Evolutionary conservation across 169 alveolate genomes (phyloP), one percentile per base, ranked within the genome.

Genomic region (Plasmodium chabaudi): DNA sequence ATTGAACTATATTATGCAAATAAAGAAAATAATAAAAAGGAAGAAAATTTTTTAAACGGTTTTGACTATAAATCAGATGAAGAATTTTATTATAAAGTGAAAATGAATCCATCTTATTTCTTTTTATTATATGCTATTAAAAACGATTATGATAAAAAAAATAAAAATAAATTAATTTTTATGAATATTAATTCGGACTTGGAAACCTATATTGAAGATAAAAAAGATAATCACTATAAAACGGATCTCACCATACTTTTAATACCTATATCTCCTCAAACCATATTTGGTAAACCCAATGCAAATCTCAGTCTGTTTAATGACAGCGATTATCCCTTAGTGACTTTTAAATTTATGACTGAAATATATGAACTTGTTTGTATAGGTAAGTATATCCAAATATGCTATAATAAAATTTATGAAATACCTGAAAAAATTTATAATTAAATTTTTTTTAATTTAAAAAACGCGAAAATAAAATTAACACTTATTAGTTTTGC

Each of bases 121-220:
- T 79, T 79, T 63, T 60, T 79, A 25, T 27, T 79, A 25, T 79
- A 79, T 79, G 72, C 89, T 9, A 67, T 79, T 55, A 79, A 79
- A n/a, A 79, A 67, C 21, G 89, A 79, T 47, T 79, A 79, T 70
- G 89, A 79, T 49, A 79, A 79, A 47, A 65, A 68, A 47, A 79
- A 42, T 59, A 79, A 79, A 44, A 79, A 79, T 71, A 79, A 79
- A 57, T 25, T 79, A 12, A 42, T 79, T 55, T 79, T 79, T 65
- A 79, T 79, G 89, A 79, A 79, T 21, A 60, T 79, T 10, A 67
- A 79, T 23, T 79, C 89, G 0, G 89, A 79, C 15, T 42, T 79
- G 15, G 89, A 79, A 42, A n/a, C 63, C 1, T 79, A 79, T 67
- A 49, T 79, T 15, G 89, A 79, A 60, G 89, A 79, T 70, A 79